Base-by-base conservation (phyloP, 345 rosid species). In the Arabidopsis arenosa region DNA sequence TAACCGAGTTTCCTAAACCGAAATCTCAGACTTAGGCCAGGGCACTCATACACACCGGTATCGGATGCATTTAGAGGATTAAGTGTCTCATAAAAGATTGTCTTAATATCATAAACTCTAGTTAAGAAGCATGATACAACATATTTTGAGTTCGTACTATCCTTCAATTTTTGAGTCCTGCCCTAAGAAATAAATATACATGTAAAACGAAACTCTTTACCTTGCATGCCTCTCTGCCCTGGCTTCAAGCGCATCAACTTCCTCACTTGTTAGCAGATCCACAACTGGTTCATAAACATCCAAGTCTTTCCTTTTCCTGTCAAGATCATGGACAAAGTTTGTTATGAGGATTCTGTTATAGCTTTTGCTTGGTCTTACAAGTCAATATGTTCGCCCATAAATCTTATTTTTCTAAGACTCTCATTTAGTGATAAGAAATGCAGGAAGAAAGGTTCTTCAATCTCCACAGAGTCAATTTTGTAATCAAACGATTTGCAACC, bases 231-330 rank as follows among this genome's bases (percentile, higher is more conserved):
- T 86, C 71, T 88, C 96, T 79, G 88, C 98, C 77, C 88, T 88
- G 60, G 92, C 92, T 87, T 92, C 97, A 67, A 92, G 93, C 3
- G 89, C 91, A 81, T 88, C 90, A 35, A 90, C 84, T 73, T 94
- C 96, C 75, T 92, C 96, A 18, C 83, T 90, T 30, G 98, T 90
- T 70, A 90, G 81, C 66, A 89, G 75, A 73, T 94, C 92, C 21
- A 92, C 90, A 61, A 84, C 68, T 13, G 98, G 98, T 60, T 88
- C 93, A 63, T 86, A 91, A 43, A 85, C 68, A 61, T 92, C 95
- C 91, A 97, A 90, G 47, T 94, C 98, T 84, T 94, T 94, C 78
- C 97, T 83, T 82, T 94, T 94, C 88, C 97, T 94, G 86, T 70
- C 36, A 71, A 73, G 62, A 18, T 68, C 56, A 51, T 28, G 53